Percentiles rank a stretch among this genome's conserved stretches.
These are phyloP conservation scores for Wickerhamiella cacticola DNA, from an alignment of 805 yeast genomes.

Conservation along the genomic window DNA sequence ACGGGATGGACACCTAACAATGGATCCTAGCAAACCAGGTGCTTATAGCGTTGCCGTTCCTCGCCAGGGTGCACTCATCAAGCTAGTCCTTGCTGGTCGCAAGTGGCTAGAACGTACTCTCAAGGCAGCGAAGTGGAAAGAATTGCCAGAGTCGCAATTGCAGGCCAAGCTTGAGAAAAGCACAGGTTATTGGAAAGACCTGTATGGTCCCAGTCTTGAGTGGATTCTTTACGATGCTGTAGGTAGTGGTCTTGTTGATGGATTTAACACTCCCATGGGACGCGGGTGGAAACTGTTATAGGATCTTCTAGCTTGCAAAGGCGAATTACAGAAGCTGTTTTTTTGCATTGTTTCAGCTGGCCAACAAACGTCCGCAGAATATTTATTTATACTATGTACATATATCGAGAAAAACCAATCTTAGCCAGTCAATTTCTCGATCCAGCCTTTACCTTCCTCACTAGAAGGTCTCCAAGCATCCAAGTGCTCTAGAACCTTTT, in stretches of 20 bases:
- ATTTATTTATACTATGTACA: not conserved
- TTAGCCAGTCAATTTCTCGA: slow-evolving; percentile 13
- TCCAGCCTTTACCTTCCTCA: slow-evolving; percentile 17
- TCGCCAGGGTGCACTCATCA: slow-evolving; percentile 29
- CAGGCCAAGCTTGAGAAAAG: slow-evolving; percentile 25
- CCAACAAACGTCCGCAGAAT: too few relatives aligned
- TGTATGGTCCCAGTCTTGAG: slow-evolving; percentile 39
- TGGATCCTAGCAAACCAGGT: slow-evolving; percentile 27
- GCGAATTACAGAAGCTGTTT: too few relatives aligned
- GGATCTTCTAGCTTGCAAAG: too few relatives aligned
- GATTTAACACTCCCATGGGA: slow-evolving; percentile 48
- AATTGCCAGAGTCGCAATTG: slow-evolving; percentile 28
- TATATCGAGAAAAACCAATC: not conserved
- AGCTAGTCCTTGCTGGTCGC: slow-evolving; percentile 26
- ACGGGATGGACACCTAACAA: slow-evolving; percentile 28
- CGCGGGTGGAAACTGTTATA: slow-evolving; percentile 41
- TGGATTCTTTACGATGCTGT: slow-evolving; percentile 46
- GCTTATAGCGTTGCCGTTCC: slow-evolving; percentile 29
- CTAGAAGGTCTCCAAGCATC: slow-evolving; percentile 54
- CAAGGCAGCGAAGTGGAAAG: slow-evolving; percentile 28
- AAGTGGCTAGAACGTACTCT: slow-evolving; percentile 29
- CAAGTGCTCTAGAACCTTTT: slow-evolving; percentile 62
- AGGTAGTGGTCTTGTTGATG: slow-evolving; percentile 46
- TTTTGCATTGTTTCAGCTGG: too few relatives aligned
- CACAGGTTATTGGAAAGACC: slow-evolving; percentile 33